A percentile compares a stretch with the other conserved stretches of the same genome.
Conservation (phyloP, 2,329 filamentous ascomycete genomes). For the Aspergillus tanneri region DNA sequence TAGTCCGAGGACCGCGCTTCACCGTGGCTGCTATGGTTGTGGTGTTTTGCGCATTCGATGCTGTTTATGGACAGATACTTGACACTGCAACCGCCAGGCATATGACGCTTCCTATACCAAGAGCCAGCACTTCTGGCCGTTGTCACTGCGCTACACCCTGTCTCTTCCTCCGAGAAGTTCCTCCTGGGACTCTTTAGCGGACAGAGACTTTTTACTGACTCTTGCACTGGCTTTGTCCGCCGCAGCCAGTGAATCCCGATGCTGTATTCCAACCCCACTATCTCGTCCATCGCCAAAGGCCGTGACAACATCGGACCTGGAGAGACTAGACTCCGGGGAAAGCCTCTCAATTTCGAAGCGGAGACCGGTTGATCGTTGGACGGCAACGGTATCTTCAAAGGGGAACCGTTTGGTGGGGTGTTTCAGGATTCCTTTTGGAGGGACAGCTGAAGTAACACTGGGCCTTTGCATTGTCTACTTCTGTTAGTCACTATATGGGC, state of each 20-base stretch:
- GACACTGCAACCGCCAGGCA: not conserved
- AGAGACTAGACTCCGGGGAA: not conserved
- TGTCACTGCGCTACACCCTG: too few species aligned
- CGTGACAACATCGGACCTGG: constrained; percentile 9
- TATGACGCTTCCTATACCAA: not conserved
- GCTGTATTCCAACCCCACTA: not conserved
- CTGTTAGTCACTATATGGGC: not conserved
- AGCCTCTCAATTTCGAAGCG: constrained; percentile 6
- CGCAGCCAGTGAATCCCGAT: not conserved
- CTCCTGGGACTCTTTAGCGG: not conserved
- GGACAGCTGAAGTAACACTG: too few species aligned
- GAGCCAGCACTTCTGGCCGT: too few species aligned
- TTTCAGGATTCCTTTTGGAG: constrained; percentile 14
- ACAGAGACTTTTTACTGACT: not conserved
- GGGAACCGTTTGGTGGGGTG: constrained; percentile 10
- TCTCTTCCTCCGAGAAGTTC: not conserved
- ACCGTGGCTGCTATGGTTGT: not conserved
- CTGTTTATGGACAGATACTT: not conserved
- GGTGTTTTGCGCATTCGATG: not conserved
- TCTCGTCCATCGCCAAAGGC: constrained; percentile 8
- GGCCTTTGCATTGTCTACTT: not conserved
- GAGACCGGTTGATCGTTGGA: not conserved
- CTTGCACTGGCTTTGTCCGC: not conserved
- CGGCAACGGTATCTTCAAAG: constrained; percentile 2
- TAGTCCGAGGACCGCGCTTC: not conserved